These are phyloP conservation scores for Penicillium macrosclerotiorum DNA, from an alignment of 495 filamentous ascomycete genomes.

Conservation along the genomic window DNA sequence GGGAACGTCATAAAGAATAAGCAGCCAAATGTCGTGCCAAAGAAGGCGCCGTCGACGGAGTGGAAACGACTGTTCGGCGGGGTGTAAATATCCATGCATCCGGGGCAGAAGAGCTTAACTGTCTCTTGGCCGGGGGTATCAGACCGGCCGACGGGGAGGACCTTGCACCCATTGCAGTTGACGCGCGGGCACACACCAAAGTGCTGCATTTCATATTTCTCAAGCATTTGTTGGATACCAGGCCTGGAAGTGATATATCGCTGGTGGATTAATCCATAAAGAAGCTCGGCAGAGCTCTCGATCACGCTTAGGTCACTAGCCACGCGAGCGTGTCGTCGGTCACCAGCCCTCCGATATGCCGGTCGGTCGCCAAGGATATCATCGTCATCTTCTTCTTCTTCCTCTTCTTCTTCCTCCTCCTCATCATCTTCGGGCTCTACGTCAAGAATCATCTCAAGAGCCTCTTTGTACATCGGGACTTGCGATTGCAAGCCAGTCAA, in stretches of 20 bases:
- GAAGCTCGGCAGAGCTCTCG: constrained; percentile 92
- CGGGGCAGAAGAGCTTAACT: constrained; percentile 96
- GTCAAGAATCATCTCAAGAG: constrained; percentile 94
- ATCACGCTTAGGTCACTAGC: constrained; percentile 91
- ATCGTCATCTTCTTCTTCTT: constrained; percentile 79
- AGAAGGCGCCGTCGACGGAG: constrained; percentile 97
- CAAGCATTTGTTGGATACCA: constrained; percentile 97
- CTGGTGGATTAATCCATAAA: constrained; percentile 97
- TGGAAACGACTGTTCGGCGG: constrained; percentile 97
- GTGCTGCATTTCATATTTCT: constrained; percentile 95
- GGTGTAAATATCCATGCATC: constrained; percentile 94
- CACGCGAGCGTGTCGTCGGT: constrained; percentile 80
- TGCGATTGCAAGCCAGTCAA: constrained; percentile 91
- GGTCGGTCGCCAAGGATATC: constrained; percentile 60
- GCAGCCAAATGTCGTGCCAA: constrained; percentile 90
- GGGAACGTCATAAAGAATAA: constrained; percentile 99
- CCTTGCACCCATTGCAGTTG: constrained; percentile 80
- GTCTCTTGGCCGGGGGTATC: constrained; percentile 96
- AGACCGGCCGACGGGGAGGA: constrained; percentile 87
- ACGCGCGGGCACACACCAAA: constrained; percentile 92
- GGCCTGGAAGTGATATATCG: constrained; percentile 97
- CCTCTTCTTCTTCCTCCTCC: constrained; percentile 71
- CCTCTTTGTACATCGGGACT: constrained; percentile 99
- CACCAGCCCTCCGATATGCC: constrained; percentile 57
- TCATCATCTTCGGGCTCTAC: constrained; percentile 95